Conservation (phyloP, 305 asterid species). For the Fraxinus platypoda region DNA sequence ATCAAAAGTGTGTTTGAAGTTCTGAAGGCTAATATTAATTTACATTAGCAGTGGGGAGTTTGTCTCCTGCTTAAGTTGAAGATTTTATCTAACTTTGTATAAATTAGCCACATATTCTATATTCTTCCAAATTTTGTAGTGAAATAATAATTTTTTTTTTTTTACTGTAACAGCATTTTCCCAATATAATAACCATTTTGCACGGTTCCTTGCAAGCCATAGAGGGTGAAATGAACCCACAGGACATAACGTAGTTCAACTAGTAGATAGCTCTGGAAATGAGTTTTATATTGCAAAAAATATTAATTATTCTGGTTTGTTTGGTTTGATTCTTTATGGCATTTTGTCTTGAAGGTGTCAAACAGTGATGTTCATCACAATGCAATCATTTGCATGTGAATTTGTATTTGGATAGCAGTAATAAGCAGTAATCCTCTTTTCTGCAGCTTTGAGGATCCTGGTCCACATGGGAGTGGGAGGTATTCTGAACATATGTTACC, state of each 20-base stretch:
- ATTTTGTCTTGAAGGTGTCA: neutral
- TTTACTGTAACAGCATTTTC: neutral
- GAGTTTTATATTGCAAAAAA: neutral
- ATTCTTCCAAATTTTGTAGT: neutral
- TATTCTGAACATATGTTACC: slow-evolving; percentile 90
- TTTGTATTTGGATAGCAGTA: slow-evolving; percentile 8
- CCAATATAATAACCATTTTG: neutral
- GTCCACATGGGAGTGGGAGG: slow-evolving; percentile 98
- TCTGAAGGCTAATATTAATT: neutral
- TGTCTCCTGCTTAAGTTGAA: neutral
- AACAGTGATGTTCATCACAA: too few species aligned
- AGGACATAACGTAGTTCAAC: neutral
- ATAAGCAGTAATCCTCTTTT: slow-evolving; percentile 23
- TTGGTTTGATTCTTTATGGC: neutral
- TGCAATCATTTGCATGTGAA: neutral
- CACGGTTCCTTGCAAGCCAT: neutral
- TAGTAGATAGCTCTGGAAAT: neutral
- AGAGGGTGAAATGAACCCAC: neutral
- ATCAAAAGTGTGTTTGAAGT: neutral
- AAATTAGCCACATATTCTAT: neutral
- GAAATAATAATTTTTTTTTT: neutral
- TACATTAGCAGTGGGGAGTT: neutral
- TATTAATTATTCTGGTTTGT: neutral
- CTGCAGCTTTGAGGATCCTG: slow-evolving; percentile 98
- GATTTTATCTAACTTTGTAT: neutral